Conservation (phyloP, 768 basidiomycete species). For the Collybiopsis luxurians region DNA sequence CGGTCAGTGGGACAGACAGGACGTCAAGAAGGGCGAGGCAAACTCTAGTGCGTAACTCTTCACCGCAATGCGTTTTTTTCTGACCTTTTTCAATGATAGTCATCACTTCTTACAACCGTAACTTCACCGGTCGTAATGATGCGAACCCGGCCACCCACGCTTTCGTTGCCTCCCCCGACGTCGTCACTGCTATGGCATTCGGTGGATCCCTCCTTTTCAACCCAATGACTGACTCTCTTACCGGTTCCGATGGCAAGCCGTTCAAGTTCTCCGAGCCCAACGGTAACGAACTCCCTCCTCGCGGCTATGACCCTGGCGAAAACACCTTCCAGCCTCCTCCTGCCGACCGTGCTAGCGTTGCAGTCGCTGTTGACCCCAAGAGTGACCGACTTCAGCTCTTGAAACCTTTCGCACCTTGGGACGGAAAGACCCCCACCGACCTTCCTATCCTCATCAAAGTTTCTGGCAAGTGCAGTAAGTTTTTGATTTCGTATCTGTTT, state of each 20-base stretch:
- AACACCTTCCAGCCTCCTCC: constrained; percentile 98
- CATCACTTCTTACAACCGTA: constrained; percentile 99
- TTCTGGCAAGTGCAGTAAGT: constrained; percentile 96
- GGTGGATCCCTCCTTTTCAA: constrained; percentile 95
- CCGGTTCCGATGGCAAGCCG: constrained; percentile 87
- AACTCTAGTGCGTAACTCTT: constrained; percentile 81
- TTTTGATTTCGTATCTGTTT: neutral
- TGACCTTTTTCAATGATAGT: constrained; percentile 41
- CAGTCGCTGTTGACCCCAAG: constrained; percentile 79
- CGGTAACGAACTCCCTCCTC: constrained; percentile 91
- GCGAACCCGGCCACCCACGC: constrained; percentile 99
- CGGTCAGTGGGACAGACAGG: constrained; percentile 97
- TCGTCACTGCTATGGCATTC: constrained; percentile 97
- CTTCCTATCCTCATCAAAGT: constrained; percentile 98
- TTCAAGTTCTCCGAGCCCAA: constrained; percentile 96
- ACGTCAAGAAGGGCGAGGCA: constrained; percentile 93
- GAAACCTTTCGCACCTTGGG: constrained; percentile 85
- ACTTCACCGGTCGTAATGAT: constrained; percentile 99
- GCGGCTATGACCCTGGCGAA: constrained; percentile 95
- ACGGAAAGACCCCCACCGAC: constrained; percentile 87
- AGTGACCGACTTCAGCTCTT: constrained; percentile 81
- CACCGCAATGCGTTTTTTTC: neutral
- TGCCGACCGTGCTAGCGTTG: constrained; percentile 73
- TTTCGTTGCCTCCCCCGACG: constrained; percentile 89
- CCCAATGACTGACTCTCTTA: constrained; percentile 88